Base-by-base conservation (phyloP, 192 early-diverging fungal species). In the Paraglomus brasilianum region DNA sequence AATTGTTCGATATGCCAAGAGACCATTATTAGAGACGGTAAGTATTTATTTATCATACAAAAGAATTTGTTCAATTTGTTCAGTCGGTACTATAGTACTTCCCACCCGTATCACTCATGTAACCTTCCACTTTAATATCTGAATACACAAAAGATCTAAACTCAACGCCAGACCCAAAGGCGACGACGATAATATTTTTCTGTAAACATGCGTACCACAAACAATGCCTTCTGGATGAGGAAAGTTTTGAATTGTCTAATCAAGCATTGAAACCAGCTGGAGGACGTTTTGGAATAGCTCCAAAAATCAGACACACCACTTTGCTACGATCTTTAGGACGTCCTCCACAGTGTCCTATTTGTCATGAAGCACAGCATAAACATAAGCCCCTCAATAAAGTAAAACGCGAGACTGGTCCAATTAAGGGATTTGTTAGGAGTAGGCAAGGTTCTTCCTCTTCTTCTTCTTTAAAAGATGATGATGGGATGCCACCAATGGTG, bases 201-300 rank as follows among this genome's bases (percentile, higher is more conserved):
- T 98, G 97, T 64, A 82, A 88, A 63, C 95, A 98, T 73, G 81
- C 85, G 1, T 96, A 86, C 72, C 97, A 98, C 66, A 89, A 92
- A 69, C 61, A 76, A 11, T 98, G 97, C 62, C 74, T 98, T n/a
- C 73, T 92, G 44, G 78, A 80, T 14, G 77, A 85, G 4, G 83
- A 84, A 4, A 64, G 21, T 24, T 78, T 86, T 14, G 69, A 66
- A 17, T 10, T 59, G 10, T 67, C 72, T 52, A 19, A 69, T 21
- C 64, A 63, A 63, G 58, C 72, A 62, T 49, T 72, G 46, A 38
- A 66, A 38, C 7, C 30, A 45, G 48, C 66, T 51, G 45, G 49
- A 55, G 45, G 68, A 55, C 48, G 72, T 59, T 38, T 69, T 62
- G 15, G 41, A 15, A 50, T 81, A 38, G 61, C 75, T 5, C 67